These are phyloP conservation scores for Hippophae rhamnoides DNA, from an alignment of 306 rosid species.

Conservation along the genomic window DNA sequence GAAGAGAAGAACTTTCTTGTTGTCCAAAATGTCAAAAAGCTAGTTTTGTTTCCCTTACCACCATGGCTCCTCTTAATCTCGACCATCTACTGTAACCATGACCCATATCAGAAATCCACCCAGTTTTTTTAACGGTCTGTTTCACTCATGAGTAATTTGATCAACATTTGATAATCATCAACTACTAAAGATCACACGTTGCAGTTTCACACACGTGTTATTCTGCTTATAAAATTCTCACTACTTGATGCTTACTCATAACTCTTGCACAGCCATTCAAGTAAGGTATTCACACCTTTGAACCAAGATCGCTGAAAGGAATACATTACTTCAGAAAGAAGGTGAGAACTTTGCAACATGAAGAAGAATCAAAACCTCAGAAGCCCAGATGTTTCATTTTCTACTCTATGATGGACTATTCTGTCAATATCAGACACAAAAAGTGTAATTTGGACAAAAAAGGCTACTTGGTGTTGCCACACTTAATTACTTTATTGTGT, in stretches of 20 bases:
- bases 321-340: slow-evolving; percentile 19
- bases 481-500: too few relatives aligned
- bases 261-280: slow-evolving; percentile 11
- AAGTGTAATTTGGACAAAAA: slow-evolving; percentile 21
- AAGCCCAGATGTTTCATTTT: neutral
- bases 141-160: neutral
- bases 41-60: neutral
- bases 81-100: neutral
- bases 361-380: neutral
- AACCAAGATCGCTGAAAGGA: slow-evolving; percentile 12
- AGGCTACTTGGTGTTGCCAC: neutral
- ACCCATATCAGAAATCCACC: neutral
- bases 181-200: neutral
- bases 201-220: neutral
- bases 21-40: slow-evolving; percentile 41
- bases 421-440: slow-evolving; percentile 13
- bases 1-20: slow-evolving; percentile 13
- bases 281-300: slow-evolving; percentile 13
- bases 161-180: neutral
- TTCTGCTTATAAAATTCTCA: neutral
- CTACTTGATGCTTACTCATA: neutral
- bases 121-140: neutral
- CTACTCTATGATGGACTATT: slow-evolving; percentile 7
- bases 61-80: neutral
- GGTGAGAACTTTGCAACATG: slow-evolving; percentile 28